Evolutionary conservation across 2,329 filamentous ascomycete species (phyloP).

Genomic region (Hymenoscyphus occultus): DNA sequence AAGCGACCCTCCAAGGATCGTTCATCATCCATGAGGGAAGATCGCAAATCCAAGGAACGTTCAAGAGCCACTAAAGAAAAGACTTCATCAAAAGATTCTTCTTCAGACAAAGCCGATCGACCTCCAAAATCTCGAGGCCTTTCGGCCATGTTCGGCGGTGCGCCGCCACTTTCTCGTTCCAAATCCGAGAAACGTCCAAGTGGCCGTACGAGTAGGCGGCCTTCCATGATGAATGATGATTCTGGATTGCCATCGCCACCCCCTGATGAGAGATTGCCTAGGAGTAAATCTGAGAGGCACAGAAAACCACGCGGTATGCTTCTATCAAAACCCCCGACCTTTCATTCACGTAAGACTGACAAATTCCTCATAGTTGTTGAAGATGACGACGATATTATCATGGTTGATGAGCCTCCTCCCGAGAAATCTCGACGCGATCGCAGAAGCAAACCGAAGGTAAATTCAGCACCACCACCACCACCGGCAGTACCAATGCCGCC

Average conservation of each 20-base stretch:
- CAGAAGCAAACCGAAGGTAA: conserved; percentile 43
- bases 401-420: conserved; percentile 45
- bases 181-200: conserved; percentile 63
- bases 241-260: conserved; percentile 69
- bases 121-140: conserved; percentile 45
- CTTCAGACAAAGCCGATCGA: conserved; percentile 55
- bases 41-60: conserved; percentile 47
- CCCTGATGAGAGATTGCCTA: conserved; percentile 59
- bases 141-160: conserved; percentile 65
- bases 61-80: conserved; percentile 61
- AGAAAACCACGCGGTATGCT: conserved; percentile 45
- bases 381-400: conserved; percentile 51
- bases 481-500: conserved; percentile 36
- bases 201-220: conserved; percentile 58
- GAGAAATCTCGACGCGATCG: conserved; percentile 48
- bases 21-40: conserved; percentile 23
- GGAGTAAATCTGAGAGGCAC: conserved; percentile 45
- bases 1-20: conserved; percentile 35
- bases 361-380: conserved; percentile 27
- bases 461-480: conserved; percentile 27
- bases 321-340: not conserved
- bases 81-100: conserved; percentile 63
- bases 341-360: conserved; percentile 20
- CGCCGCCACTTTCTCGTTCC: conserved; percentile 64
- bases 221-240: conserved; percentile 62